A percentile compares a stretch with the other conserved stretches of the same genome.
phyloP scores from a whole-genome alignment of 2,329 filamentous ascomycete genomes.

The Aureobasidium zeae region DNA sequence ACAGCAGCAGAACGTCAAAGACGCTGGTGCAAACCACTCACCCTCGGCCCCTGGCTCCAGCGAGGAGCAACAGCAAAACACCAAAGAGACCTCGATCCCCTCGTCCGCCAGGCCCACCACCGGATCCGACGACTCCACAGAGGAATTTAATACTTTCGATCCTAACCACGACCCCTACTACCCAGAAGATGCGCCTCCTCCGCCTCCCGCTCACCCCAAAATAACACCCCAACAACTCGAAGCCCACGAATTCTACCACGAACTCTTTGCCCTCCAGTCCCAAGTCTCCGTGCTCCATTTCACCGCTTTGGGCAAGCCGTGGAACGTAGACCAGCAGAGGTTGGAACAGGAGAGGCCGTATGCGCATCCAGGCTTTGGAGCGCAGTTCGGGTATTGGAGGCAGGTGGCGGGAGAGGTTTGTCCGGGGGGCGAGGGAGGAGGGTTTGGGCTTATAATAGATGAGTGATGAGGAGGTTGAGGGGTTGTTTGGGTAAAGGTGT shows the following conservation, averaged over 20 bases:
- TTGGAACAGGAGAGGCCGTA: constrained; percentile 18
- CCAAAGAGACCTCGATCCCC: neutral
- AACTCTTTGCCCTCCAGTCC: constrained; percentile 21
- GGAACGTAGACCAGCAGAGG: constrained; percentile 17
- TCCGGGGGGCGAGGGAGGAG: no score
- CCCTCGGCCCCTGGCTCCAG: no score
- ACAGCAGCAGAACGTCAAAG: no score
- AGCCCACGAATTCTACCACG: constrained; percentile 17
- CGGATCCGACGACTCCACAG: no score
- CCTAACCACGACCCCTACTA: no score
- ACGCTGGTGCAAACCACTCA: no score
- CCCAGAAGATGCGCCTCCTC: no score
- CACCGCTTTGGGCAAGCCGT: constrained; percentile 24
- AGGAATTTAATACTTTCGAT: no score
- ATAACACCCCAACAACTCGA: neutral
- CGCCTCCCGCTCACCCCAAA: neutral
- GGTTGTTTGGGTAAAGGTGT: no score
- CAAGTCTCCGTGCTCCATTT: constrained; percentile 24
- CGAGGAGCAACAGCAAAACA: neutral
- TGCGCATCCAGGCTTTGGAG: constrained; percentile 23
- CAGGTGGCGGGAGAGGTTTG: constrained; percentile 18
- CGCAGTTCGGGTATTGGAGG: constrained; percentile 23
- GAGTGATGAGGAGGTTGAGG: no score
- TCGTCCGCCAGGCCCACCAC: no score
- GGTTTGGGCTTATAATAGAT: no score